phyloP scores from a whole-genome alignment of 2,329 filamentous ascomycete genomes.

The Byssothecium circinans region DNA sequence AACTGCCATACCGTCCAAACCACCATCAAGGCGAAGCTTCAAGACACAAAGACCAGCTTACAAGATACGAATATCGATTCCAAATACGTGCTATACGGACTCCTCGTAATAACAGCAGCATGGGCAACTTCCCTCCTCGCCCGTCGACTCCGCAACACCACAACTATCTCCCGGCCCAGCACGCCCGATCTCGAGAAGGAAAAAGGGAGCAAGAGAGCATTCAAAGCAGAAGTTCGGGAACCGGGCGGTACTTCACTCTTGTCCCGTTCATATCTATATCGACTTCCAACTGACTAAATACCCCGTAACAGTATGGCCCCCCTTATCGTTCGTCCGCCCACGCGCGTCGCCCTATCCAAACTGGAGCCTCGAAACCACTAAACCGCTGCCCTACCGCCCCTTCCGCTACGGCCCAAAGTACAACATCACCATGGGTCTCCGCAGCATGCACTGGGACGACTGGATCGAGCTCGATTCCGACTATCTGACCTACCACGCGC shows the following conservation, averaged over 20 bases:
- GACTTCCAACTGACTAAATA: too few relatives aligned
- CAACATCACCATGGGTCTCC: conserved; percentile 74
- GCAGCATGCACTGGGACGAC: conserved; percentile 68
- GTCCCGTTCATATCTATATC: not conserved
- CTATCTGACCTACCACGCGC: conserved; percentile 70
- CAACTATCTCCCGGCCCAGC: conserved; percentile 15
- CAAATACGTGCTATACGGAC: conserved; percentile 31
- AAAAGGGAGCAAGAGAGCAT: conserved; percentile 22
- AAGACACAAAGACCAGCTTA: conserved; percentile 1
- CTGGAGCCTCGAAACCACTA: conserved; percentile 70
- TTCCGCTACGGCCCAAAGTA: conserved; percentile 79
- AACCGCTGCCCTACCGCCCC: conserved; percentile 75
- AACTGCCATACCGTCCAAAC: conserved; percentile 15
- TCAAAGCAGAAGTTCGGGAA: conserved; percentile 43
- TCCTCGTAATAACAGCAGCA: conserved; percentile 34
- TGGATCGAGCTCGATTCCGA: conserved; percentile 88
- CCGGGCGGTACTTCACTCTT: conserved; percentile 49
- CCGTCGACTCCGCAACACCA: conserved; percentile 30
- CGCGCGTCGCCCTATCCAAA: conserved; percentile 63
- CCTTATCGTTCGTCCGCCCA: conserved; percentile 62
- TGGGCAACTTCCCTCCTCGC: conserved; percentile 33
- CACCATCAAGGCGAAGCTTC: conserved; percentile 8
- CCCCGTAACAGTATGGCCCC: conserved; percentile 55
- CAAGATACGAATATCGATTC: conserved; percentile 14
- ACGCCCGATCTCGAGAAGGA: conserved; percentile 52